A percentile compares a stretch with the other conserved stretches of the same genome.
These are phyloP conservation scores for Haplosporangium sp. DNA, from an alignment of 371 early-diverging fungal species.

Conservation along the genomic window DNA sequence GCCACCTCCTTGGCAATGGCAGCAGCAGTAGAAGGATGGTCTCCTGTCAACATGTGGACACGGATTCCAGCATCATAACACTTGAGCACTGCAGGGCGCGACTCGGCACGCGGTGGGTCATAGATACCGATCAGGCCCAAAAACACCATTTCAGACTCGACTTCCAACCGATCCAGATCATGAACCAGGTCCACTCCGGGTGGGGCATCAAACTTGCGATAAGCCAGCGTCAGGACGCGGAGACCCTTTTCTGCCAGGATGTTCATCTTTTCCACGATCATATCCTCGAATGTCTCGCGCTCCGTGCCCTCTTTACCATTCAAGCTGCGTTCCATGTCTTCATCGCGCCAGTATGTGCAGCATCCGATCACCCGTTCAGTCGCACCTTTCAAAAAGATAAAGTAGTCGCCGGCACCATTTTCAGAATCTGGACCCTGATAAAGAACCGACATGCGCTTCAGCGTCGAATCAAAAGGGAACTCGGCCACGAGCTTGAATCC, in stretches of 20 bases:
- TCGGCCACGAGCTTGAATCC: conserved; percentile 74
- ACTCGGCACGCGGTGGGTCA: conserved; percentile 91
- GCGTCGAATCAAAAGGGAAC: conserved; percentile 76
- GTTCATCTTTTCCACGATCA: conserved; percentile 41
- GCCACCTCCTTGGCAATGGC: conserved; percentile 94
- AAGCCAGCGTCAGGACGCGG: conserved; percentile 75
- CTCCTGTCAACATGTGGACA: conserved; percentile 96
- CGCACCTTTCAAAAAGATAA: conserved; percentile 75
- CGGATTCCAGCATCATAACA: conserved; percentile 92
- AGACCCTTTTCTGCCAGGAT: conserved; percentile 32
- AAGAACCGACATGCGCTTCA: conserved; percentile 79
- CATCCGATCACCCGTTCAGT: conserved; percentile 77
- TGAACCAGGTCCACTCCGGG: conserved; percentile 64
- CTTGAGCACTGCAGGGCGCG: conserved; percentile 79
- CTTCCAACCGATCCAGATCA: conserved; percentile 60
- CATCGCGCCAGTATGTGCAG: conserved; percentile 65
- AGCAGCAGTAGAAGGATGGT: conserved; percentile 91
- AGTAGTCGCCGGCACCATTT: conserved; percentile 12
- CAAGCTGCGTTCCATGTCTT: conserved; percentile 56
- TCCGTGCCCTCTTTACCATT: conserved; percentile 22
- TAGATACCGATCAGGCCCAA: conserved; percentile 94
- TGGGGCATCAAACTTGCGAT: conserved; percentile 59
- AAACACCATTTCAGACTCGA: conserved; percentile 84
- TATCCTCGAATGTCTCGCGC: conserved; percentile 56
- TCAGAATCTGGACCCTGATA: conserved; percentile 17